Base-by-base conservation (phyloP, 306 rosid genomes). In the Acacia crassicarpa region DNA sequence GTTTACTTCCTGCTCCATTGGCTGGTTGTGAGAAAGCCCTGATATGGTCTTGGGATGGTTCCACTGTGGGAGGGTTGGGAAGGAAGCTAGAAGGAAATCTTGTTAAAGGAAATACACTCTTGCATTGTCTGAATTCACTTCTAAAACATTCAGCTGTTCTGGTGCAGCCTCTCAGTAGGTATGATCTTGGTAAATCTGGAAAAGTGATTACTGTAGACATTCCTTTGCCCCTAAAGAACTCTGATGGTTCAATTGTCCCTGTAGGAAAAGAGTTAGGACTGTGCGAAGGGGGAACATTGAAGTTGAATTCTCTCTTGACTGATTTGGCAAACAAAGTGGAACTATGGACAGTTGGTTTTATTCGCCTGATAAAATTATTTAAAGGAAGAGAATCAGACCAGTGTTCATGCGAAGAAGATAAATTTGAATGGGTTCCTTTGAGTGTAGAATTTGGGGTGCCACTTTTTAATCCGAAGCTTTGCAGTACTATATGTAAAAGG, bases 1-100 rank as follows among this genome's bases (percentile, higher is more conserved):
- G 98, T 45, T 82, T 91, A 79, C 97, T 95, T 89, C 99, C 99
- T 87, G 97, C 97, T 74, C 98, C 99, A 71, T 85, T 95, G 88
- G 92, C 94, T 65, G 94, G 94, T 72, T 95, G 97, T 78, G 97
- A 92, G 91, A 95, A 95, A 81, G 98, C 98, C 77, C 90, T 95
- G 72, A 43, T 95, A 83, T 95, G 98, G 98, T 91, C 98, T 85
- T 93, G 97, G 99, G 99, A 93, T 80, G 91, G 97, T 79, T 84
- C 96, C 74, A 54, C 92, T 33, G 67, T 93, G 68, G 98, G 97
- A 82, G 99, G 97, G 40, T 80, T 95, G 82, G 99, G 97, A 83
- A 88, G 90, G 81, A 95, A 95, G 81, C 89, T 91, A 63, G 97
- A 93, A 88, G 97, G 98, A 75, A 92, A 82, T 54, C 78, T 85